These are phyloP conservation scores for Tuber aestivum DNA, from an alignment of 495 filamentous ascomycete species.

Conservation along the genomic window DNA sequence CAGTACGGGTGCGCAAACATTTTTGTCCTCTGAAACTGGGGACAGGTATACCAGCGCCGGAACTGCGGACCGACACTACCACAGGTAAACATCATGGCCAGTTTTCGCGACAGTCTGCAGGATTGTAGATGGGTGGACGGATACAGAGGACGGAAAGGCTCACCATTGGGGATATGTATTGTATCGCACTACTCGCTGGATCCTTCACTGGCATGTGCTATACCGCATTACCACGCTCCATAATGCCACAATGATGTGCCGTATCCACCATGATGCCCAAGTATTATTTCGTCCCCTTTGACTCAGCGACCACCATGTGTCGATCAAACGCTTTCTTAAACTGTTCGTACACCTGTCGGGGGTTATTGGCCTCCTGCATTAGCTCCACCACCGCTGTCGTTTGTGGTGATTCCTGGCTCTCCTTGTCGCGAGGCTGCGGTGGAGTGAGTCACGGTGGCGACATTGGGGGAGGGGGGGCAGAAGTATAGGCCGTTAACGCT, in stretches of 20 bases:
- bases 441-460: too few species aligned
- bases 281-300: slow-evolving; percentile 2
- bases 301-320: too few species aligned
- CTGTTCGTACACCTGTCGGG: too few species aligned
- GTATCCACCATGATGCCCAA: slow-evolving; percentile 36
- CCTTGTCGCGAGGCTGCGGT: too few species aligned
- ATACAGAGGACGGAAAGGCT: slow-evolving; percentile 9
- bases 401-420: too few species aligned
- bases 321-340: too few species aligned
- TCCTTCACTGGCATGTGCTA: slow-evolving; percentile 22
- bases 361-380: too few species aligned
- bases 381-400: too few species aligned
- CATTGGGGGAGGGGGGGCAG: too few species aligned
- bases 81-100: slow-evolving; percentile 17
- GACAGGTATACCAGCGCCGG: slow-evolving; percentile 78
- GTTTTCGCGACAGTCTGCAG: not conserved
- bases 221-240: slow-evolving; percentile 38
- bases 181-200: slow-evolving; percentile 28
- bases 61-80: slow-evolving; percentile 75
- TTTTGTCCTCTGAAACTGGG: slow-evolving; percentile 72
- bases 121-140: not conserved
- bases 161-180: slow-evolving; percentile 40
- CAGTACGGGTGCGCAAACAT: slow-evolving; percentile 76
- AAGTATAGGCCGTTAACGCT: too few species aligned
- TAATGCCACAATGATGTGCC: slow-evolving; percentile 28